Evolutionary conservation across 1,284 basidiomycete species (phyloP), one percentile per base, ranked within the genome.

Genomic region (Singerocomus rubriflavus): DNA sequence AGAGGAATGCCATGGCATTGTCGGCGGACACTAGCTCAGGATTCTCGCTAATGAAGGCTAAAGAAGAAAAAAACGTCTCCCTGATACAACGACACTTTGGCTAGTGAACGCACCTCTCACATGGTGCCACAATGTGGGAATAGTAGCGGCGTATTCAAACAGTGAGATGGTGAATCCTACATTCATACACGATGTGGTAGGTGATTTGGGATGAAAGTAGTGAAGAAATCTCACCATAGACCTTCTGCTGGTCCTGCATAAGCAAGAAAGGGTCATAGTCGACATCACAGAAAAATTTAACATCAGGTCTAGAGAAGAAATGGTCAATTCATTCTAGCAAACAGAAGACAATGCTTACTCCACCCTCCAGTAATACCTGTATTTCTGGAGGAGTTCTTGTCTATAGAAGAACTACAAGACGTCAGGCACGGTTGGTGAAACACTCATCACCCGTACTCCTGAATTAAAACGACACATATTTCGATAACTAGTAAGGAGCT

Each of bases 401-500:
- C 79, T 78, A 72, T 81, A 95, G 77, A 94, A 94, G 77, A 89
- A 92, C 88, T 92, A 55, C 6, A n/a, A 32, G 29, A 54, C 16
- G 32, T 54, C 32, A 50, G 56, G 39, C 27, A 46, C 14, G 31
- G 17, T 33, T 29, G 5, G 36, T 13, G 32, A 32, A 13, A 33
- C 6, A 43, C 13, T 25, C 11, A 34, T 25, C 31, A 72, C 82
- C 67, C 38, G 11, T 71, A 93, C 92, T 32, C 93, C 93, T 48
- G 91, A 93, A 69, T 97, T 93, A 75, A 87, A 98, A 17, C 96
- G 84, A 66, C 94, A 97, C 93, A 96, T 91, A 57, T 92, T 91
- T 45, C 88, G 84, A 63, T 92, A 92, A 34, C 84, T 84, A 56
- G 48, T 40, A 44, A 11, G 11, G 43, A 43, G 38, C 35, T 50